Percentiles rank a stretch among this genome's conserved stretches.
Conservation (phyloP, 208 protist species). For the Acanthamoeba divionensis region DNA sequence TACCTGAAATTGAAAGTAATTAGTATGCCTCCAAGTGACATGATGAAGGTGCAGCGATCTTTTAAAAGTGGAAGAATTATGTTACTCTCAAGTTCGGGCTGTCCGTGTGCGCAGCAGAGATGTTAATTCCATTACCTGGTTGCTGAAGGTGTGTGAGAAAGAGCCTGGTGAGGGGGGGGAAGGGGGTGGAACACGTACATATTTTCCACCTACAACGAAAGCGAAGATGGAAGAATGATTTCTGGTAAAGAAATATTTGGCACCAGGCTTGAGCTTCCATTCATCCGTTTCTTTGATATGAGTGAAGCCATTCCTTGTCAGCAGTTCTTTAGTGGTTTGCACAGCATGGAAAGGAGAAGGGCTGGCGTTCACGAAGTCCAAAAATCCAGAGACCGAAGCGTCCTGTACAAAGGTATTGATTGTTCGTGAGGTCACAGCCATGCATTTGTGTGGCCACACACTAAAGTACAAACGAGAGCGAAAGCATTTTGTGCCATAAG, state of each 20-base stretch:
- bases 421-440: no score
- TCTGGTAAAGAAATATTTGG: slow-evolving; percentile 95
- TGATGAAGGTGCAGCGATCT: background rate
- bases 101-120: slow-evolving; percentile 96
- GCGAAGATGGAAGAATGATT: slow-evolving; percentile 94
- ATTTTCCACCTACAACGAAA: slow-evolving; percentile 93
- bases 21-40: background rate
- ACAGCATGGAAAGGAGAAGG: slow-evolving; percentile 71
- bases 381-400: no score
- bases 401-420: no score
- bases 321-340: slow-evolving; percentile 32
- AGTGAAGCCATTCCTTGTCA: slow-evolving; percentile 63
- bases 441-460: no score
- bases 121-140: slow-evolving; percentile 86
- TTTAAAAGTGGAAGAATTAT: background rate
- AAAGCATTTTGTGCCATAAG: no score
- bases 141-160: slow-evolving; percentile 37
- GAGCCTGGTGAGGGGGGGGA: background rate
- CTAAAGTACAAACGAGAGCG: no score
- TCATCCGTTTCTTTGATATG: slow-evolving; percentile 61
- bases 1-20: background rate
- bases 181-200: slow-evolving; percentile 45
- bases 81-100: slow-evolving; percentile 85
- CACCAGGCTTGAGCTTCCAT: slow-evolving; percentile 78
- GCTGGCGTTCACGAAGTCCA: slow-evolving; percentile 70